Evolutionary conservation across 345 rosid genomes (phyloP).

Genomic region (Erysimum cheiranthoides): DNA sequence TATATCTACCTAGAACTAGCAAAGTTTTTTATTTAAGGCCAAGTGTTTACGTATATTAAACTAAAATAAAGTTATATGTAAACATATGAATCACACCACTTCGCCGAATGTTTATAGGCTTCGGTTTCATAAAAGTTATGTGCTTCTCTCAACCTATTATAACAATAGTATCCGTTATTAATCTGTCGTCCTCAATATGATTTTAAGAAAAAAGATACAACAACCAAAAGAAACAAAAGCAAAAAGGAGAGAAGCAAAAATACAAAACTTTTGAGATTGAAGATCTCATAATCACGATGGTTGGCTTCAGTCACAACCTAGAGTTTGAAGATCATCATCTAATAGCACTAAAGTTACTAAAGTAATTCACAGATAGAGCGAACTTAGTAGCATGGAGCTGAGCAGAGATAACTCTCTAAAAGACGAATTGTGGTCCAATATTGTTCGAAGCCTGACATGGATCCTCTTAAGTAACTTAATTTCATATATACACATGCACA

Average conservation of each 20-base stretch:
- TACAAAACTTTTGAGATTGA: not conserved
- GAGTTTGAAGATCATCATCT: too few relatives aligned
- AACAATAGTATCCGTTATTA: not conserved
- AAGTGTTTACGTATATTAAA: conserved; percentile 7
- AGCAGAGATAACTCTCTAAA: too few relatives aligned
- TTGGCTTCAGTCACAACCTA: not conserved
- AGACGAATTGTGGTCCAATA: too few relatives aligned
- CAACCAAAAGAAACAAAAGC: not conserved
- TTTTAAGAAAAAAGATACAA: not conserved
- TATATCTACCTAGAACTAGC: conserved; percentile 7
- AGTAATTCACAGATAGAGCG: too few relatives aligned
- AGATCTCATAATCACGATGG: not conserved
- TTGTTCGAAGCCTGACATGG: too few relatives aligned
- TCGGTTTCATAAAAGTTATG: conserved; percentile 3
- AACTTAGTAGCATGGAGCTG: too few relatives aligned
- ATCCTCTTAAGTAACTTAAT: too few relatives aligned
- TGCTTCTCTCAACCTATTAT: not conserved
- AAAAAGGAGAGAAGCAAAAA: too few relatives aligned
- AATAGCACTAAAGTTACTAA: too few relatives aligned
- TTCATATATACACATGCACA: too few relatives aligned
- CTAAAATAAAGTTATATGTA: conserved; percentile 29
- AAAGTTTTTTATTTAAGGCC: not conserved
- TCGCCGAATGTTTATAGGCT: conserved; percentile 18
- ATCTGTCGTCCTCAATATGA: not conserved
- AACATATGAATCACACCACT: not conserved